phyloP scores from a whole-genome alignment of 2,329 filamentous ascomycete species.

The Aspergillus ochraceoroseus region DNA sequence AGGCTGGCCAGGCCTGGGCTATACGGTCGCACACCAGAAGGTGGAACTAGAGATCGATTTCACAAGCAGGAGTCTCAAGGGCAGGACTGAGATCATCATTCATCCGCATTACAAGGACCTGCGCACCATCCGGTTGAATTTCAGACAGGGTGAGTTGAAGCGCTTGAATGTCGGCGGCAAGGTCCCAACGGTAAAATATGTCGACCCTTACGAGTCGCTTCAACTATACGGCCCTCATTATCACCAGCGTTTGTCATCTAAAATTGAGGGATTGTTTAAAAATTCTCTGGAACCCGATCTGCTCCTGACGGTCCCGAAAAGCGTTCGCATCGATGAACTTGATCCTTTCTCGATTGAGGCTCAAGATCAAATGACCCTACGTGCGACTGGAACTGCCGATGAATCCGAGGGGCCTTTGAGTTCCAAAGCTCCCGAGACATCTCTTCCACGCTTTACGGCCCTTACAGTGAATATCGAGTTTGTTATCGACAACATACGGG shows the following conservation, averaged over 20 bases:
- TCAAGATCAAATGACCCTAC: conserved; percentile 43
- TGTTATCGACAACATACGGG: conserved; percentile 65
- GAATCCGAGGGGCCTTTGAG: conserved; percentile 36
- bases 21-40: conserved; percentile 71
- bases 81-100: conserved; percentile 76
- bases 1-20: conserved; percentile 39
- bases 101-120: conserved; percentile 57
- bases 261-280: conserved; percentile 56
- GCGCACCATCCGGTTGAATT: conserved; percentile 55
- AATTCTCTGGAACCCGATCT: conserved; percentile 54
- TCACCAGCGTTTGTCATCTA: conserved; percentile 69
- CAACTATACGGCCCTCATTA: conserved; percentile 60
- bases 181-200: conserved; percentile 37
- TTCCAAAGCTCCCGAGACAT: conserved; percentile 36
- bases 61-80: conserved; percentile 65
- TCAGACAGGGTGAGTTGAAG: conserved; percentile 57
- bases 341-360: conserved; percentile 51
- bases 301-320: conserved; percentile 55
- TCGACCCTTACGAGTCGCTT: conserved; percentile 45
- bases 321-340: conserved; percentile 58
- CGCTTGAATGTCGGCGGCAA: conserved; percentile 48
- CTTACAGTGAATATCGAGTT: conserved; percentile 71
- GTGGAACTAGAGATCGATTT: conserved; percentile 90
- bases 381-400: conserved; percentile 36
- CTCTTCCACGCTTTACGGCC: conserved; percentile 52